These are phyloP conservation scores for Xylariales sp. DNA, from an alignment of 2,329 filamentous ascomycete genomes.

Conservation along the genomic window DNA sequence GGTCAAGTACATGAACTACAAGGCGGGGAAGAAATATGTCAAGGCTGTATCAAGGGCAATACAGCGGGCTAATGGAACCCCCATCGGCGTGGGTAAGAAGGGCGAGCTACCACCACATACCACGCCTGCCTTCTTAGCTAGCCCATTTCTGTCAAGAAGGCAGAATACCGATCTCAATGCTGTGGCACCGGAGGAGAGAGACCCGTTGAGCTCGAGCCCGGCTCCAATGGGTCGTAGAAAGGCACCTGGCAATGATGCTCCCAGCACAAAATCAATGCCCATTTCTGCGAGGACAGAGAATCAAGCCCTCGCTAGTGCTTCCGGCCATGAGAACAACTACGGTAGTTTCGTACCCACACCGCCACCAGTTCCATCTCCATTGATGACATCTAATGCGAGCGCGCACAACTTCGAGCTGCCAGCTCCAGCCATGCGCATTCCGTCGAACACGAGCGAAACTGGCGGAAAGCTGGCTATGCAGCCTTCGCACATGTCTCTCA, in stretches of 20 bases:
- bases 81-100: conserved; percentile 27
- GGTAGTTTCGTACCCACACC: conserved; percentile 48
- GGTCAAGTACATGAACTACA: conserved; percentile 92
- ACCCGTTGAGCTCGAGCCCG: conserved; percentile 20
- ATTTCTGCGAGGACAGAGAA: conserved; percentile 27
- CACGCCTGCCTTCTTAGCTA: conserved; percentile 24
- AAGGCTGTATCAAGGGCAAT: conserved; percentile 77
- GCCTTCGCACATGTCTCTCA: conserved; percentile 11
- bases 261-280: conserved; percentile 14
- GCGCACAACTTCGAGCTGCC: conserved; percentile 47
- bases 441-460: conserved; percentile 23
- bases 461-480: conserved; percentile 10
- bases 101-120: conserved; percentile 26
- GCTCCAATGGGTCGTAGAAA: conserved; percentile 16
- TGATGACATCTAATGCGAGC: conserved; percentile 16
- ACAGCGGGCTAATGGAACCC: conserved; percentile 53
- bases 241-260: conserved; percentile 7
- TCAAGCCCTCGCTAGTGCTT: conserved; percentile 33
- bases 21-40: conserved; percentile 89
- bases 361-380: conserved; percentile 15
- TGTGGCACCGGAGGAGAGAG: conserved; percentile 12
- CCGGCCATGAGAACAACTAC: conserved; percentile 39
- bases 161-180: conserved; percentile 7
- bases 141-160: conserved; percentile 17
- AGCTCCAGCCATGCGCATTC: conserved; percentile 44